Conservation (phyloP, 257 asterid species). For the Penstemon newberryi region DNA sequence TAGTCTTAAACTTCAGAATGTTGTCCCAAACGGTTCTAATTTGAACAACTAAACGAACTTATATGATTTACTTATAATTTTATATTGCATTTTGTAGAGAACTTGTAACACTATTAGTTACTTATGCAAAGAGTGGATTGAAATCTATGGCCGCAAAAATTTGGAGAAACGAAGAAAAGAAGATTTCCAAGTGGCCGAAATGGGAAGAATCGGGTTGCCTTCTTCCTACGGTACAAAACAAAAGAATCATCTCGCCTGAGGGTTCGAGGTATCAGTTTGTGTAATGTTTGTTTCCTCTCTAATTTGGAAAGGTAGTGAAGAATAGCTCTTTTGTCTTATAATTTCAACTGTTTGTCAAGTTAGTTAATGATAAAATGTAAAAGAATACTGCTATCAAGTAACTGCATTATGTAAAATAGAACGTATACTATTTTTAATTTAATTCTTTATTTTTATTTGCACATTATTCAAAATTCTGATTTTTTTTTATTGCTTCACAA, state of each 20-base stretch:
- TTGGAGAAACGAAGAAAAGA: conserved; percentile 71
- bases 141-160: conserved; percentile 63
- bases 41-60: conserved; percentile 6
- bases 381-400: no score
- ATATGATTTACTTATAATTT: conserved; percentile 16
- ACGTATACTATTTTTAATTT: no score
- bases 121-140: conserved; percentile 64
- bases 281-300: conserved; percentile 25
- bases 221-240: conserved; percentile 71
- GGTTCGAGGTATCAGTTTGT: conserved; percentile 47
- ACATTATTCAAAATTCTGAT: no score
- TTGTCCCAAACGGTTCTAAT: background rate
- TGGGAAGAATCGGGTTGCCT: conserved; percentile 71
- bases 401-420: no score
- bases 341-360: no score
- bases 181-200: conserved; percentile 57
- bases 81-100: conserved; percentile 52
- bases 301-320: no score
- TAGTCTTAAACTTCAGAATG: background rate
- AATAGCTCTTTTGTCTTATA: no score
- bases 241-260: conserved; percentile 50
- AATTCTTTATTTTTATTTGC: no score
- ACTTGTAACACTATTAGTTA: conserved; percentile 53
- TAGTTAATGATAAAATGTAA: no score
- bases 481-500: no score